phyloP scores from a whole-genome alignment of 2,329 filamentous ascomycete genomes.

The Fusarium camptoceras region DNA sequence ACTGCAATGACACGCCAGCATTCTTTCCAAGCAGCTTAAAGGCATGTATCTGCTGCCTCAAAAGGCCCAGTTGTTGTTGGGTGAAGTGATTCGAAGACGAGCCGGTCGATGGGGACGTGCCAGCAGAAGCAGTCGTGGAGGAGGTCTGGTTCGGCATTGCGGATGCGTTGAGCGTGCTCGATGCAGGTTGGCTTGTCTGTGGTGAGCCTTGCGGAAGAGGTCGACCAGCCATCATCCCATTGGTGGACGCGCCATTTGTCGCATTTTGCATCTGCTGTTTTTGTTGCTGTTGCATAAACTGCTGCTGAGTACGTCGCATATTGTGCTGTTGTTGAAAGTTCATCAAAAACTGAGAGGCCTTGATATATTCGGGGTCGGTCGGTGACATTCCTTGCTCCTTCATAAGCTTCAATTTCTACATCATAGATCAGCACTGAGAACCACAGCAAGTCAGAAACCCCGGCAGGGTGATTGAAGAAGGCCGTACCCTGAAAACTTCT shows the following conservation, averaged over 20 bases:
- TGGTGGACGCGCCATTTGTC: constrained; percentile 63
- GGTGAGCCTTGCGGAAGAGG: constrained; percentile 56
- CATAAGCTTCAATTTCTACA: constrained; percentile 89
- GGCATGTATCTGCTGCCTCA: constrained; percentile 88
- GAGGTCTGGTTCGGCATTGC: constrained; percentile 52
- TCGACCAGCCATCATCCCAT: constrained; percentile 58
- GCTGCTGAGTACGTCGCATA: constrained; percentile 62
- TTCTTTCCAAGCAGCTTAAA: constrained; percentile 94
- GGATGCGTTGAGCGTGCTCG: constrained; percentile 54
- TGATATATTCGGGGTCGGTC: constrained; percentile 88
- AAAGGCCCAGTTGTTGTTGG: constrained; percentile 79
- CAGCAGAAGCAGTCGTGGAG: constrained; percentile 50
- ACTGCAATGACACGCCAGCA: constrained; percentile 78
- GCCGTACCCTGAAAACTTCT: constrained; percentile 74
- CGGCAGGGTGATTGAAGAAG: constrained; percentile 6
- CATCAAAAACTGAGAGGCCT: constrained; percentile 79
- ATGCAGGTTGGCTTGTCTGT: constrained; percentile 48
- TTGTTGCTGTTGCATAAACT: constrained; percentile 55
- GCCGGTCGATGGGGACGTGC: constrained; percentile 47
- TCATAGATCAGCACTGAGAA: constrained; percentile 32
- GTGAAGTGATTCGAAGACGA: constrained; percentile 72
- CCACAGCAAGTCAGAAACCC: background rate
- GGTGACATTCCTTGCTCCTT: constrained; percentile 84
- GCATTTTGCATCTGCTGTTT: constrained; percentile 65
- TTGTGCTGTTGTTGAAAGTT: constrained; percentile 76